phyloP scores from a whole-genome alignment of 139 green algal genomes.

The Coccomyxa sp. region DNA sequence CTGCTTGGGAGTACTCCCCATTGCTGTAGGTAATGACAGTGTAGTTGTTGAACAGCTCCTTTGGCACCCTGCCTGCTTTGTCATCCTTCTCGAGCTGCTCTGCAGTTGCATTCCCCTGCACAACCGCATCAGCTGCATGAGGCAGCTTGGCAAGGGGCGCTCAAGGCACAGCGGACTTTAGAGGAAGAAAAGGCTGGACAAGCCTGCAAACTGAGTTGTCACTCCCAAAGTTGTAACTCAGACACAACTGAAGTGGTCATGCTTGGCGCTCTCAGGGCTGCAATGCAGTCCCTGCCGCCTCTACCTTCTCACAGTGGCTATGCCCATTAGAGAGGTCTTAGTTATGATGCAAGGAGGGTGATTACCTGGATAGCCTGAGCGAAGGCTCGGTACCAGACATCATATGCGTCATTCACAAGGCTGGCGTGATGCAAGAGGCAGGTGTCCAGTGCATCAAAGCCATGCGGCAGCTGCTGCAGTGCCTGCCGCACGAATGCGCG shows the following conservation, averaged over 20 bases:
- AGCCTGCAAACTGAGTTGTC: no score
- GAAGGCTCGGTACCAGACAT: constrained; percentile 1
- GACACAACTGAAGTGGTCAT: no score
- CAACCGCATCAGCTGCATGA: no score
- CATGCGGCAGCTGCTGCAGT: constrained; percentile 4
- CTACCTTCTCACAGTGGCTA: no score
- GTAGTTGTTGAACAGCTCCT: constrained; percentile 14
- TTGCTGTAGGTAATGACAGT: constrained; percentile 3
- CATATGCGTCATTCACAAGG: constrained; percentile 8
- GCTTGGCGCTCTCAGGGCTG: no score
- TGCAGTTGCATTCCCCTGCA: constrained; percentile 4
- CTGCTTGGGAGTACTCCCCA: constrained; percentile 3
- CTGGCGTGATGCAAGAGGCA: constrained; percentile 5
- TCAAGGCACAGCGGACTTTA: no score
- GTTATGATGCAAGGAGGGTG: no score
- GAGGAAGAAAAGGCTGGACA: no score
- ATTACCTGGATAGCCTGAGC: constrained; percentile 9
- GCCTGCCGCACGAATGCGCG: constrained; percentile 9
- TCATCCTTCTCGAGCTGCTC: constrained; percentile 2
- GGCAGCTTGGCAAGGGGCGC: no score
- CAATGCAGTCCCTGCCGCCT: no score
- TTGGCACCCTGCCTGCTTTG: constrained; percentile 6
- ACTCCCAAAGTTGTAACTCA: no score
- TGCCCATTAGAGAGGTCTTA: no score
- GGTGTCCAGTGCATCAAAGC: constrained; percentile 5